A percentile compares a stretch with the other conserved stretches of the same genome.
phyloP scores from a whole-genome alignment of 768 basidiomycete species.

The Chiua virens region DNA sequence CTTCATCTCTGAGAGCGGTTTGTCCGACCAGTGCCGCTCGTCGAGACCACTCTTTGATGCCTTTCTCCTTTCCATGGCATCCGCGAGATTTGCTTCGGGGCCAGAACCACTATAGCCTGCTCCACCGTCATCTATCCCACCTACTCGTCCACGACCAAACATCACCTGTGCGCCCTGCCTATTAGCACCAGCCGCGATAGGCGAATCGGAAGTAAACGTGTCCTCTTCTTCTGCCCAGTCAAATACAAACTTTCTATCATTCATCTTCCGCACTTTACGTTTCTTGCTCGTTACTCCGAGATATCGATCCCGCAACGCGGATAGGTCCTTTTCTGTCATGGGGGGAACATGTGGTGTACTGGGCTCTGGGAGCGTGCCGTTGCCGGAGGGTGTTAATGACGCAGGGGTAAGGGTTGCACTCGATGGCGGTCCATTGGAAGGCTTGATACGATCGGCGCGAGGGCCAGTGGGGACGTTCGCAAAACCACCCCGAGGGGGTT shows the following conservation, averaged over 20 bases:
- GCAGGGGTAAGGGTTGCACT: slow-evolving; percentile 51
- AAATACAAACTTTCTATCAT: slow-evolving; percentile 97
- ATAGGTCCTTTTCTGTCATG: slow-evolving; percentile 79
- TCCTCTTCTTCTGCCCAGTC: slow-evolving; percentile 99
- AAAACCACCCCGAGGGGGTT: slow-evolving; percentile 45
- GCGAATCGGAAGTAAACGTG: slow-evolving; percentile 78
- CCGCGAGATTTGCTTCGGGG: slow-evolving; percentile 61
- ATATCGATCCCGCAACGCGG: slow-evolving; percentile 87
- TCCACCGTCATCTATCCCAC: slow-evolving; percentile 84
- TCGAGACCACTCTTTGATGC: slow-evolving; percentile 82
- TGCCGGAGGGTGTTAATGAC: slow-evolving; percentile 35
- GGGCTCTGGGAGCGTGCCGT: slow-evolving; percentile 34
- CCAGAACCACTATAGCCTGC: slow-evolving; percentile 34
- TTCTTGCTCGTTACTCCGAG: slow-evolving; percentile 94
- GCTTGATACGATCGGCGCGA: slow-evolving; percentile 66
- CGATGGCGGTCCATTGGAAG: slow-evolving; percentile 31
- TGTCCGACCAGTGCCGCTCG: slow-evolving; percentile 98
- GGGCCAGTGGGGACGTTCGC: slow-evolving; percentile 83
- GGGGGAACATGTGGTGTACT: slow-evolving; percentile 51
- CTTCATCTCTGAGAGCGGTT: slow-evolving; percentile 86
- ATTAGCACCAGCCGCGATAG: slow-evolving; percentile 66
- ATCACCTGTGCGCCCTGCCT: slow-evolving; percentile 84
- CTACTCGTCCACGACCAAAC: slow-evolving; percentile 83
- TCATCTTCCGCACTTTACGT: slow-evolving; percentile 91
- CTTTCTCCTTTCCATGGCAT: slow-evolving; percentile 78